Evolutionary conservation across 1,139 yeast species (phyloP).

Genomic region (Yarrowia galli): DNA sequence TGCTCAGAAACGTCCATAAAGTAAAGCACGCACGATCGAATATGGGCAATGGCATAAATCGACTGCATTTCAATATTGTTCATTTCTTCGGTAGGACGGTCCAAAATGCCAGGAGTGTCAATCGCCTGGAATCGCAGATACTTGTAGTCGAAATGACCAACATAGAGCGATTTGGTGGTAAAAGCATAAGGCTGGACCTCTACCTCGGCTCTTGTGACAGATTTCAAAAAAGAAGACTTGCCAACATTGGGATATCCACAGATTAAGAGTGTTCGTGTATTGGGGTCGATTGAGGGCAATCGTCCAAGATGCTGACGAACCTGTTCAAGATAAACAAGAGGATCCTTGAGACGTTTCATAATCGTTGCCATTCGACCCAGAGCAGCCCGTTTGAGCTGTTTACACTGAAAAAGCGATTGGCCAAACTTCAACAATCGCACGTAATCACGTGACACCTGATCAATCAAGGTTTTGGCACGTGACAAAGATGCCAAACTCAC

Average conservation of each 20-base stretch:
- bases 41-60: constrained; percentile 97
- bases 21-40: constrained; percentile 93
- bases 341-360: constrained; percentile 91
- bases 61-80: constrained; percentile 99
- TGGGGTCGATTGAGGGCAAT: constrained; percentile 97
- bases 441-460: constrained; percentile 95
- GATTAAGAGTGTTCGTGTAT: constrained; percentile 93
- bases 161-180: constrained; percentile 93
- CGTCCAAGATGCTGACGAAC: constrained; percentile 99
- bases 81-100: constrained; percentile 99
- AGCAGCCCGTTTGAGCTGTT: constrained; percentile 97
- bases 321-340: constrained; percentile 91
- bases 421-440: constrained; percentile 93
- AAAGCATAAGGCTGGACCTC: constrained; percentile 99
- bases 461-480: constrained; percentile 90
- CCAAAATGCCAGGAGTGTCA: constrained; percentile 98
- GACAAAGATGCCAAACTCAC: constrained; percentile 96
- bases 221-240: constrained; percentile 90
- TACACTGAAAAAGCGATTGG: constrained; percentile 96
- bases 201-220: constrained; percentile 97
- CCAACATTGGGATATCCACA: constrained; percentile 99
- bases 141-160: constrained; percentile 97
- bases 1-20: constrained; percentile 99
- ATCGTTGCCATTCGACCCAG: constrained; percentile 99
- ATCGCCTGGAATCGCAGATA: constrained; percentile 97